Percentiles rank a stretch among this genome's conserved stretches.
Evolutionary conservation across 2,329 filamentous ascomycete species (phyloP).

Genomic region (Parastagonospora nodorum): DNA sequence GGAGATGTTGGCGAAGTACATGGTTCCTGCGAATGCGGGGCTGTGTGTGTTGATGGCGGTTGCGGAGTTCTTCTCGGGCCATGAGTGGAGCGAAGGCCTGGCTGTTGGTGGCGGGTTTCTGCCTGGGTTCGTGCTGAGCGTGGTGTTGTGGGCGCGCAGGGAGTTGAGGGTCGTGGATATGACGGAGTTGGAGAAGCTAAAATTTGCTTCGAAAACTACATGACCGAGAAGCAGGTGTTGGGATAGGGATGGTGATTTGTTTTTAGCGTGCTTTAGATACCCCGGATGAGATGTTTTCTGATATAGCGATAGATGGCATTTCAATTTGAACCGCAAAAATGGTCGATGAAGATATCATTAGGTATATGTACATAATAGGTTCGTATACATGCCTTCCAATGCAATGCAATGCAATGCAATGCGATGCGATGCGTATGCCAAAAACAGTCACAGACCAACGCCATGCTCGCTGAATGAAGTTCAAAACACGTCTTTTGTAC

Average conservation of each 20-base stretch:
- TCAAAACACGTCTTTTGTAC: background rate
- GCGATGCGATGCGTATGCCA: constrained; percentile 5
- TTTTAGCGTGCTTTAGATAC: background rate
- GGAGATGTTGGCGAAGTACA: constrained; percentile 61
- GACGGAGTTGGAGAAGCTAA: constrained; percentile 64
- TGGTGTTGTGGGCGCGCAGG: constrained; percentile 66
- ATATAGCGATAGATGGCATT: background rate
- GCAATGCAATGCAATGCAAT: constrained; percentile 3
- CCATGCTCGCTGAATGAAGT: constrained; percentile 13
- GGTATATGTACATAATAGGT: constrained; percentile 2
- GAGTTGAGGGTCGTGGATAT: constrained; percentile 73
- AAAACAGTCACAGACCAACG: constrained; percentile 15
- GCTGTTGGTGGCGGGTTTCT: constrained; percentile 46
- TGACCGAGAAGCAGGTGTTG: background rate
- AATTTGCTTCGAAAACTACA: constrained; percentile 46
- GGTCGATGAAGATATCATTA: background rate
- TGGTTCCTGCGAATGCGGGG: constrained; percentile 65
- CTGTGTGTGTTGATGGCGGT: constrained; percentile 59
- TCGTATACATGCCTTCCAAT: background rate
- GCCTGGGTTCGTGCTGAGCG: constrained; percentile 60
- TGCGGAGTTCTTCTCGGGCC: constrained; percentile 36
- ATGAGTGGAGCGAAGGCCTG: constrained; percentile 33
- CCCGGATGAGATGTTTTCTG: background rate
- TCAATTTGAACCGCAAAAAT: background rate
- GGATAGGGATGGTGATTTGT: background rate